Percentiles rank a stretch among this genome's conserved stretches.
These are phyloP conservation scores for Babesia sp. DNA, from an alignment of 169 alveolate species.

Conservation along the genomic window DNA sequence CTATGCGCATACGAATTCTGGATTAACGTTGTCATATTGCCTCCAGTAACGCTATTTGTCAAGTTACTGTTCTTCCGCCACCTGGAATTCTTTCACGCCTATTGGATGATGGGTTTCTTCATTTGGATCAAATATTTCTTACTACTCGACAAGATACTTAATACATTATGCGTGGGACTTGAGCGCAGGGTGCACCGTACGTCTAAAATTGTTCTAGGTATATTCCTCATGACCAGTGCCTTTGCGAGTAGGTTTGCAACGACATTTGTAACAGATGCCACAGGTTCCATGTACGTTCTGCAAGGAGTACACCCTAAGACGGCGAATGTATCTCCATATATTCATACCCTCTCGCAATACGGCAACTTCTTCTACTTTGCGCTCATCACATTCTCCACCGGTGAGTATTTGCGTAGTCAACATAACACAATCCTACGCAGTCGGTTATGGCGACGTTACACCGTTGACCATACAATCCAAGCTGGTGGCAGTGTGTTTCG, in stretches of 20 bases:
- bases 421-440: conserved; percentile 3
- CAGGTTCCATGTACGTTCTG: conserved; percentile 56
- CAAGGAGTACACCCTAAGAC: conserved; percentile 54
- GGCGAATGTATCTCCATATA: neutral
- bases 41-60: conserved; percentile 38
- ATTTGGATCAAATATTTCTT: conserved; percentile 52
- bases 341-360: conserved; percentile 25
- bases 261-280: neutral
- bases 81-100: conserved; percentile 35
- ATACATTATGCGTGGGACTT: conserved; percentile 25
- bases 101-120: conserved; percentile 62
- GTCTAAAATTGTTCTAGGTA: conserved; percentile 41
- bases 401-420: neutral
- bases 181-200: conserved; percentile 34
- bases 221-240: conserved; percentile 57
- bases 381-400: conserved; percentile 76
- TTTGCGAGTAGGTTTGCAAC: conserved; percentile 47
- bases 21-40: conserved; percentile 45
- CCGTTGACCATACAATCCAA: conserved; percentile 72
- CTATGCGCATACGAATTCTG: conserved; percentile 43
- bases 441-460: conserved; percentile 78
- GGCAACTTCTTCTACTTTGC: conserved; percentile 70
- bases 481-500: conserved; percentile 66
- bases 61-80: conserved; percentile 30
- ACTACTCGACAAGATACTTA: conserved; percentile 28